These are phyloP conservation scores for Ramalina peruviana DNA, from an alignment of 495 filamentous ascomycete genomes.

Conservation along the genomic window DNA sequence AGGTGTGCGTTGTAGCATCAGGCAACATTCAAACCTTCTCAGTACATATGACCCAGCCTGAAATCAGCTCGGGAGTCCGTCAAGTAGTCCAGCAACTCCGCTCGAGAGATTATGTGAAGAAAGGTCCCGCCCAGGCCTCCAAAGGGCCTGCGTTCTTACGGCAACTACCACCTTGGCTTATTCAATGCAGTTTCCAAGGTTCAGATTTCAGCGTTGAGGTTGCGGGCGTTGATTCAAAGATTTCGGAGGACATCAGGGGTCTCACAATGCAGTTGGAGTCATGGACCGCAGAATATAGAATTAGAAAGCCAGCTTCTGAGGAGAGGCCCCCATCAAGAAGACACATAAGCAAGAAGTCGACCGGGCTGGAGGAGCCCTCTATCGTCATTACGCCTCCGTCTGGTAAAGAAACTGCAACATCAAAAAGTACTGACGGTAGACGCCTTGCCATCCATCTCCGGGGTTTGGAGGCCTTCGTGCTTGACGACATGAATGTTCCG, in stretches of 20 bases:
- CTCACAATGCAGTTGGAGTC: conserved; percentile 76
- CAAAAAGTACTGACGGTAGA: conserved; percentile 64
- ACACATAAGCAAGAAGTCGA: conserved; percentile 39
- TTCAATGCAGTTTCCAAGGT: conserved; percentile 71
- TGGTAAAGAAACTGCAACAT: conserved; percentile 42
- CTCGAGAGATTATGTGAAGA: conserved; percentile 38
- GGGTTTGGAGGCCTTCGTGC: conserved; percentile 75
- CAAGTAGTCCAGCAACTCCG: conserved; percentile 78
- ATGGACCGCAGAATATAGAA: conserved; percentile 82
- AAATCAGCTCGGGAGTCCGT: conserved; percentile 82
- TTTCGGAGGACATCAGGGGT: conserved; percentile 66
- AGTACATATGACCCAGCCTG: conserved; percentile 74
- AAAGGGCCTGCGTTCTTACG: conserved; percentile 56
- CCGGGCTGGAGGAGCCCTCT: conserved; percentile 35
- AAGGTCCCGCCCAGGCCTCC: conserved; percentile 3
- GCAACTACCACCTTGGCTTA: conserved; percentile 67
- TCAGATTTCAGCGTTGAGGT: conserved; percentile 82
- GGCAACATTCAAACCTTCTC: conserved; percentile 77
- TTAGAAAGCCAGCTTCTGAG: conserved; percentile 52
- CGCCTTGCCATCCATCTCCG: conserved; percentile 66
- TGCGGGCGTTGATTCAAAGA: conserved; percentile 70
- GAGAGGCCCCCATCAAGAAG: conserved; percentile 38
- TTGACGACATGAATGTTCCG: conserved; percentile 72
- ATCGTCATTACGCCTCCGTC: conserved; percentile 45
- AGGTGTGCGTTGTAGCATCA: conserved; percentile 67